phyloP scores from a whole-genome alignment of 306 rosid genomes.

The Dryas alaskensis region DNA sequence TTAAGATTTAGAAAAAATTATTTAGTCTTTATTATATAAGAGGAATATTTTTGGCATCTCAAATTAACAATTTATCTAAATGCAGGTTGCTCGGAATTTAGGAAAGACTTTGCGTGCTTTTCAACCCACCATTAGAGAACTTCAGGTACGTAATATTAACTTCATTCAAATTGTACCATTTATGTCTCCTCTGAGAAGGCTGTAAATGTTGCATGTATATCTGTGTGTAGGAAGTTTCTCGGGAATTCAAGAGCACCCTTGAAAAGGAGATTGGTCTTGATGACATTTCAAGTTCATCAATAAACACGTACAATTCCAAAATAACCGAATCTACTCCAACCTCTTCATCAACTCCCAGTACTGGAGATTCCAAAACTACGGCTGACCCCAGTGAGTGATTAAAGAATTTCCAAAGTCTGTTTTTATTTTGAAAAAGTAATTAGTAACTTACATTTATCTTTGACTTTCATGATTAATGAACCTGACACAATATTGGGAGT shows the following conservation, averaged over 20 bases:
- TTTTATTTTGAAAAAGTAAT: constrained; percentile 15
- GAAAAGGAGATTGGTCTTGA: constrained; percentile 98
- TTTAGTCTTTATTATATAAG: neutral
- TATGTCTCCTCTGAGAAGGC: constrained; percentile 22
- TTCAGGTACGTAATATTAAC: constrained; percentile 57
- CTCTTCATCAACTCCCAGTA: constrained; percentile 41
- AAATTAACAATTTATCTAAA: constrained; percentile 16
- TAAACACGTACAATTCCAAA: constrained; percentile 41
- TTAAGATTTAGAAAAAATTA: neutral
- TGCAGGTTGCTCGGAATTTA: constrained; percentile 92
- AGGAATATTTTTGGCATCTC: constrained; percentile 4
- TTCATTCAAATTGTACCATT: neutral
- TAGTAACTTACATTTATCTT: constrained; percentile 2
- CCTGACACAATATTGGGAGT: neutral
- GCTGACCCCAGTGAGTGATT: constrained; percentile 74
- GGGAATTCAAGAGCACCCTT: constrained; percentile 94
- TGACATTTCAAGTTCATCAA: constrained; percentile 57
- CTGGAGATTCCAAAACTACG: constrained; percentile 39
- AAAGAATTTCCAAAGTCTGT: neutral
- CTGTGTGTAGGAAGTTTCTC: constrained; percentile 73
- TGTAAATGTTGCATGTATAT: constrained; percentile 23
- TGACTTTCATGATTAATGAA: neutral
- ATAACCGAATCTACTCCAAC: constrained; percentile 35
- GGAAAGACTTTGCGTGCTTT: constrained; percentile 93
- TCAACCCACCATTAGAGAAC: constrained; percentile 96